phyloP scores from a whole-genome alignment of 2,329 filamentous ascomycete species.

The Colletotrichum sansevieriae region DNA sequence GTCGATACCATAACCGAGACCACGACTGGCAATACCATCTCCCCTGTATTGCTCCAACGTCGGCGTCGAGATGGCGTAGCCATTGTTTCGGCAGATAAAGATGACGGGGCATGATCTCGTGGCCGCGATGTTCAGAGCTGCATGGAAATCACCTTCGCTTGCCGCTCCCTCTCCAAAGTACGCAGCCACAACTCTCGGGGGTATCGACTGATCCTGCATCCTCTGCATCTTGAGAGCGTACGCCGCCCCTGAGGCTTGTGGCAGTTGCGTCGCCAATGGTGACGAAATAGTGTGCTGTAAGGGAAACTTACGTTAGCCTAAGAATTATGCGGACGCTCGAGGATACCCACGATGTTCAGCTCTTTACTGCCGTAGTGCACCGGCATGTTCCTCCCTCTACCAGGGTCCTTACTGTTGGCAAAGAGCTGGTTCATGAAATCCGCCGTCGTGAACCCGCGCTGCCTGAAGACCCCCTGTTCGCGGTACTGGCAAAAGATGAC shows the following conservation, averaged over 20 bases:
- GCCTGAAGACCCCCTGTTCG: conserved; percentile 90
- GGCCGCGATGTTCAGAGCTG: conserved; percentile 89
- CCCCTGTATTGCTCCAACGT: conserved; percentile 92
- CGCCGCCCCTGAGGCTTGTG: conserved; percentile 87
- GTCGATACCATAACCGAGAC: conserved; percentile 92
- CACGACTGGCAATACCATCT: conserved; percentile 89
- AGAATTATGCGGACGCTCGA: background rate
- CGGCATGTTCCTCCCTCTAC: conserved; percentile 93
- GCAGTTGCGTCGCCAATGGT: conserved; percentile 88
- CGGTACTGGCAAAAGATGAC: conserved; percentile 96
- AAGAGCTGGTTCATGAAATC: conserved; percentile 98
- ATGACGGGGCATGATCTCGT: conserved; percentile 89
- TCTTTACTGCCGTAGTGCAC: conserved; percentile 92
- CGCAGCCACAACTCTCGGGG: conserved; percentile 79
- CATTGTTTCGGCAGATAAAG: conserved; percentile 94
- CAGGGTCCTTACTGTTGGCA: conserved; percentile 84
- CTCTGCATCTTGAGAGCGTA: conserved; percentile 89
- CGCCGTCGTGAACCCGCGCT: conserved; percentile 86
- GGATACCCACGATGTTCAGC: conserved; percentile 80
- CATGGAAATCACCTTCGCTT: conserved; percentile 92
- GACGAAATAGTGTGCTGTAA: conserved; percentile 83
- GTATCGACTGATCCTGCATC: conserved; percentile 75
- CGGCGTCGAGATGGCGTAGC: conserved; percentile 90
- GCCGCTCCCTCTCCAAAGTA: conserved; percentile 95
- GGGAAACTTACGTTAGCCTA: background rate